Percentiles rank a stretch among this genome's conserved stretches.
Conservation (phyloP, 164 flowering plant genomes). For the Hamamelis virginiana region DNA sequence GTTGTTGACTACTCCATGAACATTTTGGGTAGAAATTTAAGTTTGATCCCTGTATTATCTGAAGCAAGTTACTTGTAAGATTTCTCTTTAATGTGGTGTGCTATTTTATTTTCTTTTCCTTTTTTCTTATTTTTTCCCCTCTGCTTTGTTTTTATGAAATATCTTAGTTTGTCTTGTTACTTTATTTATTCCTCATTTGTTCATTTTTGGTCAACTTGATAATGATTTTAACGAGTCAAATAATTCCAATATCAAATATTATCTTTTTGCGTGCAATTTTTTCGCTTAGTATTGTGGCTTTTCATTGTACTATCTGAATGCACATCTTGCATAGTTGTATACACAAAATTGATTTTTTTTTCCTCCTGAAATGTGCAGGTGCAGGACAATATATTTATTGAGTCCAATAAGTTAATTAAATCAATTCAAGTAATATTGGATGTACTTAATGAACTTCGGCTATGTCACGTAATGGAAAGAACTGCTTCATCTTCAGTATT, state of each 20-base stretch:
- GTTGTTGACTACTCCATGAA: no score
- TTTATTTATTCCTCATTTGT: no score
- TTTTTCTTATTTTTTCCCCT: no score
- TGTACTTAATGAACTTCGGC: slow-evolving; percentile 84
- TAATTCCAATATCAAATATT: no score
- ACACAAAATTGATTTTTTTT: not conserved
- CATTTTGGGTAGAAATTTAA: no score
- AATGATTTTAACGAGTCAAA: no score
- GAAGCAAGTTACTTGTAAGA: no score
- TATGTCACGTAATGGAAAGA: slow-evolving; percentile 61
- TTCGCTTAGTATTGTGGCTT: no score
- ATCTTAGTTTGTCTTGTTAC: not conserved
- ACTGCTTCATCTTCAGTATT: slow-evolving; percentile 31
- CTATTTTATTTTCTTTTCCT: not conserved
- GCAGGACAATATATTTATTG: slow-evolving; percentile 52
- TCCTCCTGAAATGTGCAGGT: slow-evolving; percentile 28
- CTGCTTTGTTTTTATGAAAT: not conserved
- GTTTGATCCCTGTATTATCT: no score
- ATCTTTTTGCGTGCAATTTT: no score
- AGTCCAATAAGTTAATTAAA: slow-evolving; percentile 65
- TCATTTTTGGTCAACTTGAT: no score
- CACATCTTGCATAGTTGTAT: not conserved
- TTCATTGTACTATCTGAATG: no score
- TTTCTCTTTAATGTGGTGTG: not conserved
- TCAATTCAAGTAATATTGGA: slow-evolving; percentile 75